Percentiles rank a stretch among this genome's conserved stretches.
Conservation (phyloP, 176 grass and related monocot genomes). For the Aegilops longissima region DNA sequence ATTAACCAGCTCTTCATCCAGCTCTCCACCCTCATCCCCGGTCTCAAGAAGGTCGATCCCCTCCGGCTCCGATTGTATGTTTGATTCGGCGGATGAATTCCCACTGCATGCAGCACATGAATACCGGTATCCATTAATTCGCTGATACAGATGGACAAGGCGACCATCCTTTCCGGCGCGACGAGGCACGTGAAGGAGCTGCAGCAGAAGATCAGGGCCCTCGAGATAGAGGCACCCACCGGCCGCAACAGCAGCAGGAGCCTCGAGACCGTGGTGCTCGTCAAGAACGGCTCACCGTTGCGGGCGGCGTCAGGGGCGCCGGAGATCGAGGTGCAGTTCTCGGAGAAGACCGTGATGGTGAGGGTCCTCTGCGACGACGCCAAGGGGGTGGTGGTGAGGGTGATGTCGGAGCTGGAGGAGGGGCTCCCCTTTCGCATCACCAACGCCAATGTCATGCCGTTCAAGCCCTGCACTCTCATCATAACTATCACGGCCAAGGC, state of each 20-base stretch:
- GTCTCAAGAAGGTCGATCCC: conserved; percentile 60
- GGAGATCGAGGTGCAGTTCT: conserved; percentile 54
- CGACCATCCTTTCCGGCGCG: conserved; percentile 63
- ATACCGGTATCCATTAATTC: no score
- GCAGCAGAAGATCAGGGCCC: conserved; percentile 44
- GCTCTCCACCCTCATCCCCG: conserved; percentile 67
- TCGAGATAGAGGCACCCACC: conserved; percentile 22
- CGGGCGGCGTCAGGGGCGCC: neutral
- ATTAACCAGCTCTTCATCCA: conserved; percentile 73
- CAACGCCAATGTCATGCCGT: conserved; percentile 57
- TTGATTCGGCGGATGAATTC: no score
- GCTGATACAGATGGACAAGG: conserved; percentile 61
- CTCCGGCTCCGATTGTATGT: neutral
- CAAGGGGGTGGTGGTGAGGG: conserved; percentile 51
- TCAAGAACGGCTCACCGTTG: conserved; percentile 6
- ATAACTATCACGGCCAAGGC: no score
- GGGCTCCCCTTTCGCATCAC: conserved; percentile 41
- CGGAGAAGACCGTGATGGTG: conserved; percentile 49
- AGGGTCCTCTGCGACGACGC: conserved; percentile 48
- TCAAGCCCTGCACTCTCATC: conserved; percentile 16
- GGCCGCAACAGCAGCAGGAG: conserved; percentile 22
- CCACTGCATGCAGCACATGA: no score
- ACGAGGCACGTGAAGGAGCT: conserved; percentile 60
- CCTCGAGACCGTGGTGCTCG: conserved; percentile 34
- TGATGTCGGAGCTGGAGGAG: conserved; percentile 57